Base-by-base conservation (phyloP, 768 basidiomycete genomes). In the Lentinula detonsa region DNA sequence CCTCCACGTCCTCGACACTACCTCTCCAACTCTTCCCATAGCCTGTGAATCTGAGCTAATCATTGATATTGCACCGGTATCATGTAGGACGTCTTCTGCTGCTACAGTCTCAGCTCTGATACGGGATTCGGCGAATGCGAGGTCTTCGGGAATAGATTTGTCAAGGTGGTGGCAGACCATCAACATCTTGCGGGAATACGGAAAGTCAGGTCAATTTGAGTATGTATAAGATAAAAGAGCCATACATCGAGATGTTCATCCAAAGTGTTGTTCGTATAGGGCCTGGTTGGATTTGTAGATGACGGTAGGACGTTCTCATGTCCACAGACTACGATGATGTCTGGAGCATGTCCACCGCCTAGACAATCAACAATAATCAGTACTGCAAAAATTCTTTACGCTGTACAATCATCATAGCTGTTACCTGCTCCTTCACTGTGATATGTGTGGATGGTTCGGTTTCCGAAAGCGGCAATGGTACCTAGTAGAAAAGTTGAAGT, bases 131-230 rank as follows among this genome's bases (percentile, higher is more conserved):
- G 97, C 96, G 67, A 99, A 99, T 1, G 90, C 85, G 45, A 98
- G 80, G 66, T 99, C 97, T 75, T 99, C 97, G 1, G 90, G 84
- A 65, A 96, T 93, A n/a, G 80, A 83, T 65, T 79, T 85, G 75
- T 97, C 93, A 60, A 99, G 84, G 72, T 99, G 96, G 71, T 99
- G 96, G 72, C 95, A 97, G n/a, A 98, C 95, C 94, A 98, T 98
- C 23, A 98, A 80, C 97, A 98, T 99, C 95, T 97, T 28, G 46
- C 39, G 60, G 43, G 65, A 57, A n/a, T 13, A 33, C 45, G 21
- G 21, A 51, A 13, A 43, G 40, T 60, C 5, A 6, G 21, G 21
- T 2, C 28, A 54, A 34, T 34, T 35, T 61, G 46, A 21, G 35
- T 37, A 50, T 42, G 15, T 15, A 49, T 8, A 46, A 21, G 16